A percentile compares a stretch with the other conserved stretches of the same genome.
phyloP scores from a whole-genome alignment of 2,329 filamentous ascomycete species.

The Clarireedia sp. region DNA sequence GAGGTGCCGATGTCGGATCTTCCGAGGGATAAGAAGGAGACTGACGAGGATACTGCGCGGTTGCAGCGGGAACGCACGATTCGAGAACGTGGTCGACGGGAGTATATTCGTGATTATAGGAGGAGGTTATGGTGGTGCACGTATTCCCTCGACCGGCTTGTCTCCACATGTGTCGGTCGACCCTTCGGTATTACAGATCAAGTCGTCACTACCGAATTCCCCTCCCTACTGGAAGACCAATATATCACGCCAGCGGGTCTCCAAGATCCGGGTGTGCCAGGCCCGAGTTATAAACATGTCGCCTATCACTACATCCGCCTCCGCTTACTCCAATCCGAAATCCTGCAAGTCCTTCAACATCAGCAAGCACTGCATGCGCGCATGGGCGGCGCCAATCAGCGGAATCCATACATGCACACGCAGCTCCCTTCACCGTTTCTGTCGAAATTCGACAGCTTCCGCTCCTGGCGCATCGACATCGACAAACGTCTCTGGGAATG shows the following conservation, averaged over 20 bases:
- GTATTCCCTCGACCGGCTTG: conserved; percentile 89
- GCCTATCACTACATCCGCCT: conserved; percentile 89
- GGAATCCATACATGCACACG: conserved; percentile 68
- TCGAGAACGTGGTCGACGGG: conserved; percentile 57
- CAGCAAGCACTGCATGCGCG: conserved; percentile 79
- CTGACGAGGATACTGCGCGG: conserved; percentile 27
- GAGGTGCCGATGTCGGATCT: conserved; percentile 49
- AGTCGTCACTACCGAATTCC: conserved; percentile 91
- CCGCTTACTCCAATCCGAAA: conserved; percentile 84
- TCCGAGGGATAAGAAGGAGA: conserved; percentile 29
- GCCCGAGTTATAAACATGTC: conserved; percentile 82
- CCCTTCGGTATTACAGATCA: conserved; percentile 95
- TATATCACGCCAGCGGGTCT: conserved; percentile 80
- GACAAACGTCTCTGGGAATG: conserved; percentile 76
- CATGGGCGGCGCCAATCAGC: conserved; percentile 52
- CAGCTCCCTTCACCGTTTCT: conserved; percentile 79
- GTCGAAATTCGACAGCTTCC: conserved; percentile 73
- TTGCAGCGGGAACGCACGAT: conserved; percentile 29
- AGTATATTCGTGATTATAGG: conserved; percentile 81
- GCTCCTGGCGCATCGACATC: conserved; percentile 81
- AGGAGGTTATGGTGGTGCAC: conserved; percentile 94
- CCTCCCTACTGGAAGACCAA: conserved; percentile 77
- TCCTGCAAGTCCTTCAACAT: conserved; percentile 86
- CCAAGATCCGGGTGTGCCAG: conserved; percentile 48
- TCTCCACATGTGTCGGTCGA: conserved; percentile 85